Evolutionary conservation across 306 rosid species (phyloP).

Genomic region (Boehmeria nivea): DNA sequence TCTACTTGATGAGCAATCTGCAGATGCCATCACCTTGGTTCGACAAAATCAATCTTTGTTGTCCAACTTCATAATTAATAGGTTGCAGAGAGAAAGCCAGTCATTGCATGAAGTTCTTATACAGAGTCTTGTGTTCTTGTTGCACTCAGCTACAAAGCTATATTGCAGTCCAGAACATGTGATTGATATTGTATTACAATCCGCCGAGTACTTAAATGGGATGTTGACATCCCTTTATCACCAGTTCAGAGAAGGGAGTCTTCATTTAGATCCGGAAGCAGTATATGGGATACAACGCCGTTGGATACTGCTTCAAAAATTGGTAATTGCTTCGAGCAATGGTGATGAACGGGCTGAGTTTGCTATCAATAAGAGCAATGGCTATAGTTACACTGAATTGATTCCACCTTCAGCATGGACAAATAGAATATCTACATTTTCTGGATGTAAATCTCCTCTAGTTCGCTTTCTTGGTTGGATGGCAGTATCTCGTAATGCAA

Average conservation of each 20-base stretch:
- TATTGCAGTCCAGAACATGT: slow-evolving; percentile 63
- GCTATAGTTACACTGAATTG: slow-evolving; percentile 55
- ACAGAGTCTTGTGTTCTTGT: slow-evolving; percentile 71
- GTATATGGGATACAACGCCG: slow-evolving; percentile 59
- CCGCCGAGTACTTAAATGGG: slow-evolving; percentile 72
- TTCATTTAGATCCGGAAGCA: slow-evolving; percentile 50
- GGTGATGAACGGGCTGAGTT: slow-evolving; percentile 50
- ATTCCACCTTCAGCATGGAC: slow-evolving; percentile 92
- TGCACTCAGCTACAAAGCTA: slow-evolving; percentile 80
- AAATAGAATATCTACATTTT: slow-evolving; percentile 61
- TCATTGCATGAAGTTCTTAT: slow-evolving; percentile 89
- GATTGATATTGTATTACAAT: slow-evolving; percentile 66
- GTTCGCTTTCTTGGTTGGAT: slow-evolving; percentile 96
- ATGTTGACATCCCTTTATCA: slow-evolving; percentile 47
- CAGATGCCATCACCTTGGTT: slow-evolving; percentile 87
- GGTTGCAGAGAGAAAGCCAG: slow-evolving; percentile 54
- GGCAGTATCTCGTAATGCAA: slow-evolving; percentile 93
- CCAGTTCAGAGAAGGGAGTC: slow-evolving; percentile 54
- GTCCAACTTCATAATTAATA: slow-evolving; percentile 58
- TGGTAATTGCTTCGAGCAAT: slow-evolving; percentile 68
- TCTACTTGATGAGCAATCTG: slow-evolving; percentile 47
- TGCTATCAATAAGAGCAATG: slow-evolving; percentile 37
- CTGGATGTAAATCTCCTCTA: slow-evolving; percentile 56
- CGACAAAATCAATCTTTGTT: slow-evolving; percentile 85
- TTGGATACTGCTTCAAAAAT: slow-evolving; percentile 76